Evolutionary conservation across 345 rosid species (phyloP), one percentile per base, ranked within the genome.

Genomic region (Bretschneidera sinensis): DNA sequence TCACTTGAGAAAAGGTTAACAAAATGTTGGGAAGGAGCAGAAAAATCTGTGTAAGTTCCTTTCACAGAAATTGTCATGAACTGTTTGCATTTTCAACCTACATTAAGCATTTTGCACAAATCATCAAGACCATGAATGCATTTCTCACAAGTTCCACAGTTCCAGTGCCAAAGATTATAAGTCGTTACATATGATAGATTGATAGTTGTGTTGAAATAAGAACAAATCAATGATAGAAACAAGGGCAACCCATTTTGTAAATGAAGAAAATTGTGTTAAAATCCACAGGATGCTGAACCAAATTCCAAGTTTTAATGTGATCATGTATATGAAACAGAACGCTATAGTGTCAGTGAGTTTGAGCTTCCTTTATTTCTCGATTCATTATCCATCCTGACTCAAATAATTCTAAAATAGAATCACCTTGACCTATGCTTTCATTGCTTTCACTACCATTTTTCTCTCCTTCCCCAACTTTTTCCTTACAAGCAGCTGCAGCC

Each of bases 381-480:
- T 48, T 81, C 70, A 61, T 78, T 4, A 71, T 74, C 91, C 89
- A 81, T 7, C 80, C 81, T 0, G 65, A 77, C 57, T 84, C 86
- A 24, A 85, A 85, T 18, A 79, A 61, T 17, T 78, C 87, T 62
- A 85, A 48, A 23, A 83, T 73, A 0, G 77, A 72, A 70, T 80
- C 83, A 1, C 66, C 63, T 1, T 50, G 65, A 60, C 45, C 19
- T 48, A 2, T 48, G 0, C 52, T 51, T 19, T 55, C 59, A 17
- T 22, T 39, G 13, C 9, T 13, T 48, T 21, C 9, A 21, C 21
- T 21, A 17, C 16, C 14, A 22, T 1, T 22, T 22, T n/a, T 49
- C 31, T 57, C 21, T 24, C 20, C 21, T 11, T 54, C 33, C 5
- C 33, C 33, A 45, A 13, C 49, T 17, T 45, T 45, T 45, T 45